Base-by-base conservation (phyloP, 2,329 filamentous ascomycete genomes). In the Myriosclerotinia duriaeana region DNA sequence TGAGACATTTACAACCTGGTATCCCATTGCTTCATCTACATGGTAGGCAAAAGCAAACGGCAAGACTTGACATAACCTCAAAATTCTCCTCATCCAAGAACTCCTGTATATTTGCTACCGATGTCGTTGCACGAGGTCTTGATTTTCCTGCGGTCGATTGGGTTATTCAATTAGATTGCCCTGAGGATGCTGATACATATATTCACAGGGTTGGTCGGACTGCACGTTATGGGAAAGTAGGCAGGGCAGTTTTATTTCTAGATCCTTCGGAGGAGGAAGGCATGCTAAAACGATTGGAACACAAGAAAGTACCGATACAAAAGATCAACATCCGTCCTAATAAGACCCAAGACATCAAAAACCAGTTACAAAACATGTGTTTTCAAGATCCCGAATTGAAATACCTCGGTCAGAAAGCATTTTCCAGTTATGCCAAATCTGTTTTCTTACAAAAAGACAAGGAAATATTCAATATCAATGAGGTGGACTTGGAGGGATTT, bases 81-180 rank as follows among this genome's bases (percentile, higher is more conserved):
- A 89, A 90, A 62, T 99, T 97, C 77, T 88, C 91, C 0, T 83
- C 88, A 0, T 87, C 93, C 1, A 92, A 95, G 74, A 84, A 91
- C 66, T 89, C 92, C 0, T 97, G 95, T 75, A 83, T 99, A 0
- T 97, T 99, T 76, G 92, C 95, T 1, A 99, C 95, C 0, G 95
- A 99, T 76, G 92, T 99, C 7, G 93, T 96, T 5, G 95, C 95
- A 0, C 86, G 95, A 77, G 95, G 95, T 70, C 85, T 99, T 15
- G 95, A 99, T 77, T 98, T 99, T 76, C 95, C 95, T 0, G 89
- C 93, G 3, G 95, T 99, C 0, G 95, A 99, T 77, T 99, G 95
- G 90, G 95, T 99, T 6, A 92, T 99, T n/a, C 95, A 99, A 76
- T 85, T 92, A n/a, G 95, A 99, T 77, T 96, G 92, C 71, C 95